These are phyloP conservation scores for Aspergillus uvarum DNA, from an alignment of 2,329 filamentous ascomycete genomes.

Conservation along the genomic window DNA sequence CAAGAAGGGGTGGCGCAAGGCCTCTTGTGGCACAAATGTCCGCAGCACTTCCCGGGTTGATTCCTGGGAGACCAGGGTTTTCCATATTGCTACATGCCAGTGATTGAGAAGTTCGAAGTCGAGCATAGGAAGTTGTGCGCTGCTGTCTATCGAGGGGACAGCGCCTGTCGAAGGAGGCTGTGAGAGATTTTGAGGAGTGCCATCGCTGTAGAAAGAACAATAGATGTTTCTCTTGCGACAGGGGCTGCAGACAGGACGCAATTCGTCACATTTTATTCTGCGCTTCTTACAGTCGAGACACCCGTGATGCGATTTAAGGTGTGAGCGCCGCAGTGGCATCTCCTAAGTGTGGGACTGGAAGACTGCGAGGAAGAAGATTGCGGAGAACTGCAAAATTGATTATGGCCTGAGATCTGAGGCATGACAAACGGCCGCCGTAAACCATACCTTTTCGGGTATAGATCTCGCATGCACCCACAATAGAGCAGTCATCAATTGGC, in stretches of 20 bases:
- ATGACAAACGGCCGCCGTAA: not conserved
- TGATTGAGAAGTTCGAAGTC: slow-evolving; percentile 17
- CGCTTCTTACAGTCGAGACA: slow-evolving; percentile 18
- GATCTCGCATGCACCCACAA: not conserved
- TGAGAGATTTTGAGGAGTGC: not conserved
- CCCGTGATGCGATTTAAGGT: slow-evolving; percentile 15
- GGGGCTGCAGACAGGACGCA: slow-evolving; percentile 11
- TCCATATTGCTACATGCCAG: slow-evolving; percentile 12
- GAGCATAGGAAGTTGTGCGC: slow-evolving; percentile 5
- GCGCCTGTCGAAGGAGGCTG: no score
- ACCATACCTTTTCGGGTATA: not conserved
- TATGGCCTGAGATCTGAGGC: not conserved
- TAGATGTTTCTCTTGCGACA: slow-evolving; percentile 8
- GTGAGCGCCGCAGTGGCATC: slow-evolving; percentile 14
- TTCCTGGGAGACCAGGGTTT: not conserved
- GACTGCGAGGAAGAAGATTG: not conserved
- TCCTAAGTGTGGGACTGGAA: not conserved
- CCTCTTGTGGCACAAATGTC: slow-evolving; percentile 8
- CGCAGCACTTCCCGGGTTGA: slow-evolving; percentile 7
- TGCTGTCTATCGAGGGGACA: not conserved
- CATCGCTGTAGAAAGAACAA: slow-evolving; percentile 8
- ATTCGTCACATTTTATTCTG: slow-evolving; percentile 18
- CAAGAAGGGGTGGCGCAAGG: slow-evolving; percentile 9
- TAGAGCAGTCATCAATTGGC: not conserved
- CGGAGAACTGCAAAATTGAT: not conserved